phyloP scores from a whole-genome alignment of 495 filamentous ascomycete species.

The Neurospora intermedia region DNA sequence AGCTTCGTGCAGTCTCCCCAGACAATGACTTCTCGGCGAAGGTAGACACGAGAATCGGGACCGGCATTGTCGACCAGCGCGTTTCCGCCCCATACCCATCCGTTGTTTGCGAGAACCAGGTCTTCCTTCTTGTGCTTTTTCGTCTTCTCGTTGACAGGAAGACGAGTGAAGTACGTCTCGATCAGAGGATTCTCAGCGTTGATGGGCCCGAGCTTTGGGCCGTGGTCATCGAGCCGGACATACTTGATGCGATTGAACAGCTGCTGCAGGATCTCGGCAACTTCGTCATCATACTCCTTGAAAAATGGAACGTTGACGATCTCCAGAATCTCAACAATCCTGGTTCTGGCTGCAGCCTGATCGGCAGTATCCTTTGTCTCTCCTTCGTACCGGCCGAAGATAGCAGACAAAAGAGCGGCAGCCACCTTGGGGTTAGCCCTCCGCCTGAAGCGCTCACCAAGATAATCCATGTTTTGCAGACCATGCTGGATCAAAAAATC shows the following conservation, averaged over 20 bases:
- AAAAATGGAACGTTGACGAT: constrained; percentile 82
- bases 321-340: constrained; percentile 56
- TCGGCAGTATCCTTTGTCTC: constrained; percentile 32
- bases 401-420: constrained; percentile 55
- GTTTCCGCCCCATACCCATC: constrained; percentile 97
- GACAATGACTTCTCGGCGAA: constrained; percentile 89
- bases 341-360: constrained; percentile 36
- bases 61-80: constrained; percentile 91
- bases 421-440: constrained; percentile 53
- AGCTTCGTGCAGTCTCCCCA: constrained; percentile 99
- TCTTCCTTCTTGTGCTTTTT: constrained; percentile 64
- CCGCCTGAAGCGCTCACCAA: constrained; percentile 71
- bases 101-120: constrained; percentile 85
- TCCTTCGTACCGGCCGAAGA: constrained; percentile 58
- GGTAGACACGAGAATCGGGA: constrained; percentile 74
- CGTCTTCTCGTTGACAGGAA: constrained; percentile 71
- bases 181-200: constrained; percentile 69
- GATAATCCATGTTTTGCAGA: constrained; percentile 54
- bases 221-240: constrained; percentile 78
- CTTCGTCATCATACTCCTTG: constrained; percentile 78
- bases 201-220: constrained; percentile 78
- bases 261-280: constrained; percentile 75
- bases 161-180: constrained; percentile 89
- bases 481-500: constrained; percentile 44
- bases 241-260: constrained; percentile 92